Percentiles rank a stretch among this genome's conserved stretches.
These are phyloP conservation scores for Leishmania arabica DNA, from an alignment of 208 protist genomes.

Conservation along the genomic window DNA sequence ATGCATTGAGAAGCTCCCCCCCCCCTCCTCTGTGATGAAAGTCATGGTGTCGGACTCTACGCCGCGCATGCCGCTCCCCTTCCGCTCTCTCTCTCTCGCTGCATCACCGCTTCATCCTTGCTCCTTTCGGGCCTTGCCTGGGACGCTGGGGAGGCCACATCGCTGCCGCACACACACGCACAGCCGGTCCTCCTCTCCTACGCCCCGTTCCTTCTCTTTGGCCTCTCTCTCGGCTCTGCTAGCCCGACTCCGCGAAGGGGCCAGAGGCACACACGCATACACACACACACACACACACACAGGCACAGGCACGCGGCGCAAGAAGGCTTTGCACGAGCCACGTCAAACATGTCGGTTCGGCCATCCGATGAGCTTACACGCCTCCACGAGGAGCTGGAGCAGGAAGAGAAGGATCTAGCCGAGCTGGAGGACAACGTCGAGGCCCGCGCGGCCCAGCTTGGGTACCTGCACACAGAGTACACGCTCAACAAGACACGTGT, in stretches of 20 bases:
- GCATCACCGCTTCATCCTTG: neutral
- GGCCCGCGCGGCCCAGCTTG: conserved; percentile 54
- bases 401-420: conserved; percentile 43
- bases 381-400: conserved; percentile 41
- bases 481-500: conserved; percentile 57
- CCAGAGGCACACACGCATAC: neutral
- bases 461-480: conserved; percentile 76
- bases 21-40: neutral
- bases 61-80: neutral
- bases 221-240: neutral
- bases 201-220: neutral
- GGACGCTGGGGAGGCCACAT: neutral
- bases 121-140: neutral
- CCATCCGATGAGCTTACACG: conserved; percentile 28
- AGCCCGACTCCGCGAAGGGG: neutral
- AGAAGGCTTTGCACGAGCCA: neutral
- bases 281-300: neutral
- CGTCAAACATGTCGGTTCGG: neutral
- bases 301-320: neutral
- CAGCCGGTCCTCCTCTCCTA: neutral
- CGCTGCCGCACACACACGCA: neutral
- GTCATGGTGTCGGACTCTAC: neutral
- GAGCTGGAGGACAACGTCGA: conserved; percentile 67
- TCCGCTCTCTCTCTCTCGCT: neutral
- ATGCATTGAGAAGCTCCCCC: neutral